Evolutionary conservation across 768 basidiomycete species (phyloP).

Genomic region (Collybiopsis luxurians): DNA sequence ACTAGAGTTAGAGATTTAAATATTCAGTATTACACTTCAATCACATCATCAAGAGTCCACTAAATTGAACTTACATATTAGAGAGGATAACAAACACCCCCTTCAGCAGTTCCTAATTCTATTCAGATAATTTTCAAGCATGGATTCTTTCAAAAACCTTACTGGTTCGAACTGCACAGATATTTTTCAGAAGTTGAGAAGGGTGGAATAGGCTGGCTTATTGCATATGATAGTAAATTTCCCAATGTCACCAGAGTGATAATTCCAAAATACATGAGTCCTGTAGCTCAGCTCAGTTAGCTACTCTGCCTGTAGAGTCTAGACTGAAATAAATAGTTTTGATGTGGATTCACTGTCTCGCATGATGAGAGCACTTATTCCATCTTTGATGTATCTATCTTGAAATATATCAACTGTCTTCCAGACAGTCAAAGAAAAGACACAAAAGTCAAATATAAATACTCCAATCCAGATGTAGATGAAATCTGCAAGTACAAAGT

Average conservation of each 20-base stretch:
- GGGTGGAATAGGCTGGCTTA: not conserved
- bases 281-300: not conserved
- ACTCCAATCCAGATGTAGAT: constrained; percentile 3
- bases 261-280: constrained; percentile 1
- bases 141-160: not conserved
- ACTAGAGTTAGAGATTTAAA: too few species aligned
- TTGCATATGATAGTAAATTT: not conserved
- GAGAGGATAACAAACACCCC: not conserved
- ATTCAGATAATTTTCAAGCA: not conserved
- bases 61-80: not conserved
- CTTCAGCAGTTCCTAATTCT: not conserved
- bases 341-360: not conserved
- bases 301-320: too few species aligned
- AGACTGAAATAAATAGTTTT: not conserved
- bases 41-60: too few species aligned
- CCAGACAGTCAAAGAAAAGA: constrained; percentile 1
- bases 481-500: not conserved
- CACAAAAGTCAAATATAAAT: not conserved
- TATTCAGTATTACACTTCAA: too few species aligned
- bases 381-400: not conserved
- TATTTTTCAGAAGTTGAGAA: too few species aligned
- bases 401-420: not conserved
- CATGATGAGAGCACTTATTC: not conserved
- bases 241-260: not conserved
- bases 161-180: not conserved